Evolutionary conservation across 495 filamentous ascomycete genomes (phyloP).

Genomic region (Daldinia bambusicola): DNA sequence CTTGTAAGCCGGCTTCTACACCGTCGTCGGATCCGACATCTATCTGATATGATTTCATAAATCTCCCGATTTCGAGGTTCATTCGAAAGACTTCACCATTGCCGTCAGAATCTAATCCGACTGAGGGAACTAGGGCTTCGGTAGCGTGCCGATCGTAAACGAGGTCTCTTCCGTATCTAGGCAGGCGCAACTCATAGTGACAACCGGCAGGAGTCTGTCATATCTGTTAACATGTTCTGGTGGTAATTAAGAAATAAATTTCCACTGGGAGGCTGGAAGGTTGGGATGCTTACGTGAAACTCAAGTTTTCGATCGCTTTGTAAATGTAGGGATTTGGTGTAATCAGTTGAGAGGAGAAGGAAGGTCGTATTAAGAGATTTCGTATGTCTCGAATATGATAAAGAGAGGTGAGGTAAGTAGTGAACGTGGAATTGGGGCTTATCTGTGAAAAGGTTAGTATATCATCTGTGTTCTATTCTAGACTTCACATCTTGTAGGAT

Average conservation of each 20-base stretch:
- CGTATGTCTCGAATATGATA: constrained; percentile 93
- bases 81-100: constrained; percentile 91
- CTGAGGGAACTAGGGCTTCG: constrained; percentile 86
- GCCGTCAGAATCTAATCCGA: constrained; percentile 83
- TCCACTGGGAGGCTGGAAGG: not conserved
- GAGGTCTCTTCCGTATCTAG: constrained; percentile 91
- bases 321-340: constrained; percentile 92
- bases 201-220: constrained; percentile 77
- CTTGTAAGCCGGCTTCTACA: constrained; percentile 77
- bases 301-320: constrained; percentile 92
- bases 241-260: not conserved
- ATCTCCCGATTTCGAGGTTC: constrained; percentile 89
- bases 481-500: not conserved
- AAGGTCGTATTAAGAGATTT: constrained; percentile 95
- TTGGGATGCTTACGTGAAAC: constrained; percentile 68
- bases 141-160: constrained; percentile 85
- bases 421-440: constrained; percentile 98
- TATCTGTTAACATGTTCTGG: not conserved
- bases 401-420: constrained; percentile 88
- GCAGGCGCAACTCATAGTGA: constrained; percentile 87
- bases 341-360: constrained; percentile 88
- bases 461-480: not conserved
- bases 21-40: constrained; percentile 88
- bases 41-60: constrained; percentile 79
- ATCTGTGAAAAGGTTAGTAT: constrained; percentile 52